Evolutionary conservation across 352 stramenopile species (phyloP), one percentile per base, ranked within the genome.

Genomic region (Saprolegnia parasitica): DNA sequence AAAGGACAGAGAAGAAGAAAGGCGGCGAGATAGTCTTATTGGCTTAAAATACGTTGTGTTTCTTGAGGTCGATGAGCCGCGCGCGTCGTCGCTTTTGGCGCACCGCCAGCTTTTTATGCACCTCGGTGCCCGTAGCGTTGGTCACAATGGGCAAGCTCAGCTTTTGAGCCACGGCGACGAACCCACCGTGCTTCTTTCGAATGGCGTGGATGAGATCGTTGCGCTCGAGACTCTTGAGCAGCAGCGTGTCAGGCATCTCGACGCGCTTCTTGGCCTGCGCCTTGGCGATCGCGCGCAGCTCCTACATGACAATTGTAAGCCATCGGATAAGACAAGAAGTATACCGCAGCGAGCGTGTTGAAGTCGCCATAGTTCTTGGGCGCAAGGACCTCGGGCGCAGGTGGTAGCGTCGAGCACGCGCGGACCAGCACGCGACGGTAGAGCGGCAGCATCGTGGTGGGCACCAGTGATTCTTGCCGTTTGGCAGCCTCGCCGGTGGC

Each of bases 131-230:
- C 8, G 83, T 65, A 18, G 72, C 23, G 18, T 49, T 49, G 6
- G 58, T 67, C 0, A 79, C 72, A 15, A 81, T 81, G 15, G 11
- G 47, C 9, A 79, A 65, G 0, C 84, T 84, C 57, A 94, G 72
- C 66, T 87, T 88, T 35, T 71, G 40, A 8, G 84, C 81, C 20
- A 94, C 79, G 26, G 68, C 49, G 32, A 88, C 80, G 37, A 94
- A 80, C 6, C 86, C 84, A 26, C 86, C 86, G 70, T 94, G 86
- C 57, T 91, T 91, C 70, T 94, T 94, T 46, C 83, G 86, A 68
- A 94, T 91, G 9, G 86, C 82, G 37, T 84, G 71, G 42, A 94
- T 74, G 24, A 94, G 70, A 4, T 80, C 73, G 16, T 76, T 72
- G 61, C 91, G 81, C 13, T 84, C 86, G 18, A 89, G 74, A 0